Evolutionary conservation across 2,329 filamentous ascomycete genomes (phyloP).

Genomic region (Mollisiaceae sp.): DNA sequence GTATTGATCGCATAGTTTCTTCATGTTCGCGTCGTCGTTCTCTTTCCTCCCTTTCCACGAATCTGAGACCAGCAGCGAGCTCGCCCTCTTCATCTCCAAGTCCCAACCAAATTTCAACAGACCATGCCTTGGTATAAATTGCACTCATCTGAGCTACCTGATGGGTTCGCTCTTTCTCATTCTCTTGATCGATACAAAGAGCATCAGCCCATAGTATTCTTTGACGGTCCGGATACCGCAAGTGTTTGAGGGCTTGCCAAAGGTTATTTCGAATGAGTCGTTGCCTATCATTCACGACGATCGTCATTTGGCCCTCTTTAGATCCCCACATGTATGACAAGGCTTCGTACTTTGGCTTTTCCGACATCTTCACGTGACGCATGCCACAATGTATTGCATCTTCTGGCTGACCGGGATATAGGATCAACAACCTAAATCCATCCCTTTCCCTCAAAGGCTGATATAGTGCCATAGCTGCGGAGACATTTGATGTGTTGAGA

Average conservation of each 20-base stretch:
- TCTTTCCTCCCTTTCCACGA: neutral
- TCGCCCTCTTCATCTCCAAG: no score
- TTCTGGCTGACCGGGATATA: neutral
- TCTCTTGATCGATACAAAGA: constrained; percentile 42
- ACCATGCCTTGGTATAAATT: constrained; percentile 4
- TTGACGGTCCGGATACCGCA: neutral
- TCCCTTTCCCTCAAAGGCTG: neutral
- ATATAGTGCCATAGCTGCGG: neutral
- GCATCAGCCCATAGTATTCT: constrained; percentile 14
- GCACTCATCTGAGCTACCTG: constrained; percentile 13
- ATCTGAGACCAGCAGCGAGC: no score
- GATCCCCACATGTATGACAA: constrained; percentile 1
- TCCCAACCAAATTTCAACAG: constrained; percentile 8
- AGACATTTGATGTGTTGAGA: no score
- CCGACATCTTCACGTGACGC: neutral
- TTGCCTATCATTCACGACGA: no score
- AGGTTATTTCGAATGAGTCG: neutral
- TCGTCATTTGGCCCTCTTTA: neutral
- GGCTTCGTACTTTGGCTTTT: neutral
- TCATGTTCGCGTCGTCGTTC: neutral
- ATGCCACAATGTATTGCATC: neutral
- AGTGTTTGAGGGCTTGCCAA: neutral
- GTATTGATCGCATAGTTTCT: no score
- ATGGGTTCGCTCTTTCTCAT: constrained; percentile 46
- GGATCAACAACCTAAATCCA: neutral